Evolutionary conservation across 768 basidiomycete genomes (phyloP).

Genomic region (Pleurotus eryngii): DNA sequence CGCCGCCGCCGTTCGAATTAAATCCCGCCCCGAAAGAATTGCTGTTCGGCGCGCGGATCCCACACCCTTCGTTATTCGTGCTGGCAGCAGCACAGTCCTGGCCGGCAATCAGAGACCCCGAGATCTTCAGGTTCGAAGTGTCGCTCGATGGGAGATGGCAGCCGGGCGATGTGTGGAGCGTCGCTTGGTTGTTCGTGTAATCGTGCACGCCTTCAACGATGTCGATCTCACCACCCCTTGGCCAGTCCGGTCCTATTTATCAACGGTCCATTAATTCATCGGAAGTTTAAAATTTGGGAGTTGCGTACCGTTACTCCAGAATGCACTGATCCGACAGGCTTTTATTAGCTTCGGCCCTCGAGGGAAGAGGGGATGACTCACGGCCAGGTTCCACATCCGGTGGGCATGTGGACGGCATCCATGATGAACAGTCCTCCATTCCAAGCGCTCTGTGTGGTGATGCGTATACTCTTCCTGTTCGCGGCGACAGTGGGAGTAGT

Average conservation of each 20-base stretch:
- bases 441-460: slow-evolving; percentile 59
- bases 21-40: slow-evolving; percentile 84
- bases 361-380: slow-evolving; percentile 24
- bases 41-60: slow-evolving; percentile 55
- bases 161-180: slow-evolving; percentile 73
- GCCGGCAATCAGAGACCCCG: slow-evolving; percentile 63
- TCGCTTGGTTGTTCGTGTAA: slow-evolving; percentile 79
- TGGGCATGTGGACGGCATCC: slow-evolving; percentile 87
- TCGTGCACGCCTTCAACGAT: slow-evolving; percentile 83
- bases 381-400: slow-evolving; percentile 88
- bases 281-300: no score
- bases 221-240: slow-evolving; percentile 71
- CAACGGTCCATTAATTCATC: no score
- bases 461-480: slow-evolving; percentile 74
- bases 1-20: slow-evolving; percentile 82
- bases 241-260: slow-evolving; percentile 56
- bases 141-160: slow-evolving; percentile 57
- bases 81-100: slow-evolving; percentile 68
- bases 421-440: slow-evolving; percentile 72
- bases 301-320: slow-evolving; percentile 43
- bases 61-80: slow-evolving; percentile 82
- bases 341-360: background rate
- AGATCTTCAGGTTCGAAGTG: slow-evolving; percentile 46
- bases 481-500: slow-evolving; percentile 70
- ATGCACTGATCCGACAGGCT: slow-evolving; percentile 29